These are phyloP conservation scores for Isoetes taiwanensis DNA, from an alignment of 75 land plant genomes.

Conservation along the genomic window DNA sequence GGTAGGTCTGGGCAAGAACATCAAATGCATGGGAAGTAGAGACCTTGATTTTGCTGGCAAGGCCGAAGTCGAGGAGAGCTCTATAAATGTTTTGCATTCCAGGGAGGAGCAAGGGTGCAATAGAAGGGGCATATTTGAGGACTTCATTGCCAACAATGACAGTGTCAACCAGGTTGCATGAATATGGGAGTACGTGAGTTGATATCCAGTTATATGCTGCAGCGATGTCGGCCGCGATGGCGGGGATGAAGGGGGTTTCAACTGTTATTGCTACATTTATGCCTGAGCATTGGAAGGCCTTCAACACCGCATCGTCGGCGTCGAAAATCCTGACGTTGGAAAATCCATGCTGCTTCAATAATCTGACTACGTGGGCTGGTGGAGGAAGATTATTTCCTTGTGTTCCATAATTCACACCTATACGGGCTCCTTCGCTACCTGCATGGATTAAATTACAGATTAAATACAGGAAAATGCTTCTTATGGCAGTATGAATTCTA, in stretches of 20 bases:
- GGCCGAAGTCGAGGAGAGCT: slow-evolving; percentile 12
- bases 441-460: too few relatives aligned
- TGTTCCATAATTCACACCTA: slow-evolving; percentile 27
- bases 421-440: too few relatives aligned
- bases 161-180: slow-evolving; percentile 15
- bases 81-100: slow-evolving; percentile 34
- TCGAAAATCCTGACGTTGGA: slow-evolving; percentile 8
- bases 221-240: neutral
- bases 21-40: slow-evolving; percentile 32
- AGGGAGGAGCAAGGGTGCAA: too few relatives aligned
- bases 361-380: slow-evolving; percentile 4
- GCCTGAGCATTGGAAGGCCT: slow-evolving; percentile 19
- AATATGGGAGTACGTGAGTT: neutral
- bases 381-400: slow-evolving; percentile 15
- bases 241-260: slow-evolving; percentile 5
- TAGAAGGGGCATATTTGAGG: too few relatives aligned
- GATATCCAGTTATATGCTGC: slow-evolving; percentile 13
- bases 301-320: neutral
- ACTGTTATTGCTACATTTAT: slow-evolving; percentile 11
- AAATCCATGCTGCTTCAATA: slow-evolving; percentile 11
- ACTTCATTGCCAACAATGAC: slow-evolving; percentile 33
- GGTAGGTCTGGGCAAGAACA: slow-evolving; percentile 36
- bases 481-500: too few relatives aligned
- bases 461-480: too few relatives aligned
- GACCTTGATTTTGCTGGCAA: slow-evolving; percentile 20